These are phyloP conservation scores for Huntiella abstrusa DNA, from an alignment of 2,329 filamentous ascomycete genomes.

Conservation along the genomic window DNA sequence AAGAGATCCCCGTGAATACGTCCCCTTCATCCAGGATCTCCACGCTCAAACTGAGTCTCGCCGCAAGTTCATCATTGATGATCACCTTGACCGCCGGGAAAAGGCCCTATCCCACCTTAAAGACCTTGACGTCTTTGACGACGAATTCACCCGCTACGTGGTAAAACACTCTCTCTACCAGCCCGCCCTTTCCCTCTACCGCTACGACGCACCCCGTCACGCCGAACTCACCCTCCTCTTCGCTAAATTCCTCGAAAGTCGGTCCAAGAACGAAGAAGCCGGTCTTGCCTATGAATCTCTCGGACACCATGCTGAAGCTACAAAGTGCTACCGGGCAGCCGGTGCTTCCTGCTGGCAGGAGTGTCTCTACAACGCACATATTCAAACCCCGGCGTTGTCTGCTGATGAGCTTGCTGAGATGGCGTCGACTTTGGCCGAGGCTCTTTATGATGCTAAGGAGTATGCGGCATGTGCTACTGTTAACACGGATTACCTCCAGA, in stretches of 20 bases:
- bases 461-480: conserved; percentile 64
- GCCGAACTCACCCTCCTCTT: conserved; percentile 57
- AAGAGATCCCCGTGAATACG: conserved; percentile 84
- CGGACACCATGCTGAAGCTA: conserved; percentile 52
- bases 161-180: conserved; percentile 65
- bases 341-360: conserved; percentile 71
- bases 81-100: conserved; percentile 55
- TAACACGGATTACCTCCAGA: conserved; percentile 60
- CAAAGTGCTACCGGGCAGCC: conserved; percentile 64
- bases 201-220: conserved; percentile 54
- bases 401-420: conserved; percentile 43
- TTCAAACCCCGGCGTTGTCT: conserved; percentile 42
- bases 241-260: conserved; percentile 55
- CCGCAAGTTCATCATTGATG: conserved; percentile 69
- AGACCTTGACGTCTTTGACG: conserved; percentile 53
- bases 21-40: conserved; percentile 80
- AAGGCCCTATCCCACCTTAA: conserved; percentile 70
- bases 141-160: conserved; percentile 55
- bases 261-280: conserved; percentile 66
- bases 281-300: conserved; percentile 84
- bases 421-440: conserved; percentile 57
- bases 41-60: conserved; percentile 54
- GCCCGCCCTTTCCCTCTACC: conserved; percentile 60
- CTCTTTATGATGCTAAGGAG: conserved; percentile 67
- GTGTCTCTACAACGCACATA: conserved; percentile 60